Percentiles rank a stretch among this genome's conserved stretches.
Evolutionary conservation across 2,329 filamentous ascomycete species (phyloP).

Genomic region (Cladophialophora bantiana): DNA sequence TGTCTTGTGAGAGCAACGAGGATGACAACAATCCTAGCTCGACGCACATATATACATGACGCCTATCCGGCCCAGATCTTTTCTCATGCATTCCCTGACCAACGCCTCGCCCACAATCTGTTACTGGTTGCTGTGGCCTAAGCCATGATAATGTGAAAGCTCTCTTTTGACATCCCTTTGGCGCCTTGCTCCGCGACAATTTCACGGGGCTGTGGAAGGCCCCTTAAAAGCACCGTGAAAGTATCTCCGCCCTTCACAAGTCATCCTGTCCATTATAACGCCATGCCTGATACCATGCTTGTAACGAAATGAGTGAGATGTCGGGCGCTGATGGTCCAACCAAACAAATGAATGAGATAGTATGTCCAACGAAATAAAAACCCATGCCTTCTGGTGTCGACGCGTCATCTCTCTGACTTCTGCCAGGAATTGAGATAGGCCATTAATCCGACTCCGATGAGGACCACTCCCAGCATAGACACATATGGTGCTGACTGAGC

Average conservation of each 20-base stretch:
- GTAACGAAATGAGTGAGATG: conserved; percentile 32
- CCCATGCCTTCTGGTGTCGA: not conserved
- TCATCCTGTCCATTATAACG: conserved; percentile 11
- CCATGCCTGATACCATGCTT: conserved; percentile 31
- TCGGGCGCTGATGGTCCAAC: conserved; percentile 14
- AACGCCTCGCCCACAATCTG: conserved; percentile 13
- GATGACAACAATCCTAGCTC: conserved; percentile 23
- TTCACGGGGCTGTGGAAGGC: conserved; percentile 3
- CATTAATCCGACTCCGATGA: conserved; percentile 84
- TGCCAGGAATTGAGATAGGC: conserved; percentile 87
- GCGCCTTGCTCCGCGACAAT: conserved; percentile 9
- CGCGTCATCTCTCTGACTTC: conserved; percentile 56
- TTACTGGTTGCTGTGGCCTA: conserved; percentile 16
- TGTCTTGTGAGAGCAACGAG: not conserved
- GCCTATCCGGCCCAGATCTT: conserved; percentile 13
- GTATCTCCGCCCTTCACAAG: conserved; percentile 4
- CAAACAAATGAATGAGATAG: conserved; percentile 11
- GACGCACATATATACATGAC: conserved; percentile 32
- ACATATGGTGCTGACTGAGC: conserved; percentile 74
- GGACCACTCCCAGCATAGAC: conserved; percentile 80
- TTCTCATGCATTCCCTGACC: conserved; percentile 14
- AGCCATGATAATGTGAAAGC: conserved; percentile 3
- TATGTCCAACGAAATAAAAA: conserved; percentile 35
- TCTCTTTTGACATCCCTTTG: conserved; percentile 16
- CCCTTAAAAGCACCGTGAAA: not conserved